These are phyloP conservation scores for Hansenula sp. DNA, from an alignment of 1,139 yeast species.

Conservation along the genomic window DNA sequence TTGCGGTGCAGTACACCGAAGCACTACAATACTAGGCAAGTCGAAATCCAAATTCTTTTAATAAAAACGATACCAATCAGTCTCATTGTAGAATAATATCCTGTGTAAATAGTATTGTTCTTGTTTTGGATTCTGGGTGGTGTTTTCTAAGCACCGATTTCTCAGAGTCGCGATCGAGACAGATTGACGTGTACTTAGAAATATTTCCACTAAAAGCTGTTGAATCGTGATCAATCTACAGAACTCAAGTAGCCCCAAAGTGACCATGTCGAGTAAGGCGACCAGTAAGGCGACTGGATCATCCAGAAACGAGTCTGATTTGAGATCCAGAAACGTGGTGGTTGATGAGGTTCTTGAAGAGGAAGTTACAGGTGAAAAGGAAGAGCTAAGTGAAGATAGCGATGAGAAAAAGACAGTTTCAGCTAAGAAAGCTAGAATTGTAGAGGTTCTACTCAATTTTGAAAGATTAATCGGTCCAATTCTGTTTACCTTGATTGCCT, in stretches of 20 bases:
- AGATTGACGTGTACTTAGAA: not conserved
- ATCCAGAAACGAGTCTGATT: conserved; percentile 8
- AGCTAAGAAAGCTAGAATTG: not conserved
- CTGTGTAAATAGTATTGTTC: no score
- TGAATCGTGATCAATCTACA: no score
- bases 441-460: not conserved
- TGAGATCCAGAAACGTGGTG: conserved; percentile 1
- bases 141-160: no score
- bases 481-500: conserved; percentile 53
- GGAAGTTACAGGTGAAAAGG: not conserved
- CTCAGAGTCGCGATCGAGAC: no score
- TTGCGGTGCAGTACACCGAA: conserved; percentile 43
- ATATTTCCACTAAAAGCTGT: no score
- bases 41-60: not conserved
- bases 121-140: no score
- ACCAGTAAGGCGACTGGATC: conserved; percentile 10
- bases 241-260: no score
- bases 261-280: conserved; percentile 2
- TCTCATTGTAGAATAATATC: not conserved
- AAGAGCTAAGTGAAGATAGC: not conserved
- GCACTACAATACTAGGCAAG: conserved; percentile 30
- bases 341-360: not conserved
- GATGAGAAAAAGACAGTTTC: not conserved
- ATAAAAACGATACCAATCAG: not conserved
- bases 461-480: conserved; percentile 37